A percentile compares a stretch with the other conserved stretches of the same genome.
Evolutionary conservation across 495 filamentous ascomycete species (phyloP).

Genomic region (Bathelium albidoporum): DNA sequence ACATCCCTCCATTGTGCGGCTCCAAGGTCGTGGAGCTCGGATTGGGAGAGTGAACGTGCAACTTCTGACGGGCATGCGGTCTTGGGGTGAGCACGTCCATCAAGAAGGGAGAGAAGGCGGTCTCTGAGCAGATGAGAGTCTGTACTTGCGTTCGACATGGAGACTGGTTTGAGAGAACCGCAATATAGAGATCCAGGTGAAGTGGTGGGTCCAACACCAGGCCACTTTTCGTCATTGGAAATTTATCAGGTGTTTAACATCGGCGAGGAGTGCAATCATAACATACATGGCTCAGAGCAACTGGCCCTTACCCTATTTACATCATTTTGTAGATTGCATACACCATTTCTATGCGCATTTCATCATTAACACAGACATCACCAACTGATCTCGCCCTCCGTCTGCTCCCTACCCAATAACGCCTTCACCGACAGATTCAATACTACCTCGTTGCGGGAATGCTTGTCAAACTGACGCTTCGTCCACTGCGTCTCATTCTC

Average conservation of each 20-base stretch:
- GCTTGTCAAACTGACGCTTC: background rate
- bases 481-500: background rate
- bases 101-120: constrained; percentile 15
- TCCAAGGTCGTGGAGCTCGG: constrained; percentile 28
- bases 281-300: too few species aligned
- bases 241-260: too few species aligned
- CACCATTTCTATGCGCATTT: too few species aligned
- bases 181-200: too few species aligned
- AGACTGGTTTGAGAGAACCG: background rate
- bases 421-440: background rate
- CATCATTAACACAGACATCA: too few species aligned
- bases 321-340: too few species aligned
- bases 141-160: background rate
- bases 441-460: background rate
- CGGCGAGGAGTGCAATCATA: too few species aligned
- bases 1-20: constrained; percentile 32
- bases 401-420: background rate
- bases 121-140: constrained; percentile 4
- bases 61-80: constrained; percentile 44
- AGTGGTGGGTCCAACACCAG: too few species aligned
- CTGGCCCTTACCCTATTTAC: too few species aligned
- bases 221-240: too few species aligned
- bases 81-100: constrained; percentile 30
- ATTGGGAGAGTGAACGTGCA: constrained; percentile 30
- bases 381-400: background rate